These are phyloP conservation scores for Chlamydomonas sphaeroides DNA, from an alignment of 139 green algal species.

Conservation along the genomic window DNA sequence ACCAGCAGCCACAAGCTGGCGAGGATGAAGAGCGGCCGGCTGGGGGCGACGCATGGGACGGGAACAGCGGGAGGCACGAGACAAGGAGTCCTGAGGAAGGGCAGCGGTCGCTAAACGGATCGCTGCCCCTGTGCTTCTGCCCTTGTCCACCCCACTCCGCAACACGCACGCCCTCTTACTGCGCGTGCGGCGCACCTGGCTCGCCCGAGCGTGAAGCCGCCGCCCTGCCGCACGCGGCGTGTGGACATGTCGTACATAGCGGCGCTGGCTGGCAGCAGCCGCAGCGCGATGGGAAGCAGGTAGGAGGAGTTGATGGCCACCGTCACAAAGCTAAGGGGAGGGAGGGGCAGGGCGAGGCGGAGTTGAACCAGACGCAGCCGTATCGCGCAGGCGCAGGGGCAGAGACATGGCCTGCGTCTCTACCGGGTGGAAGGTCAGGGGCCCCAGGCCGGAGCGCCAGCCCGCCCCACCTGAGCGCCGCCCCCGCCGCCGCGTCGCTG, in stretches of 20 bases:
- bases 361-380: too few species aligned
- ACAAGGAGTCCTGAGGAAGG: too few species aligned
- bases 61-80: too few species aligned
- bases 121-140: too few species aligned
- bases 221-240: background rate
- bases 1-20: too few species aligned
- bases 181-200: background rate
- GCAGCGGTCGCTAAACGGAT: too few species aligned
- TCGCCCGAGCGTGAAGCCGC: slow-evolving; percentile 15
- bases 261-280: background rate
- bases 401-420: background rate
- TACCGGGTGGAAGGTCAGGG: background rate
- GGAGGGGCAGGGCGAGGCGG: too few species aligned
- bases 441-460: background rate
- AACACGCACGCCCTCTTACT: too few species aligned
- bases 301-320: background rate
- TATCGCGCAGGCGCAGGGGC: background rate
- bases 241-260: background rate
- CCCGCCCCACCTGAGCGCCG: background rate
- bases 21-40: too few species aligned
- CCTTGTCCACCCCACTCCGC: too few species aligned
- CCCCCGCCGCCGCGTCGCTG: background rate
- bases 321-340: background rate
- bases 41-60: too few species aligned
- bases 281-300: background rate